Base-by-base conservation (phyloP, 176 grass and related monocot species). In the Avena atlantica region DNA sequence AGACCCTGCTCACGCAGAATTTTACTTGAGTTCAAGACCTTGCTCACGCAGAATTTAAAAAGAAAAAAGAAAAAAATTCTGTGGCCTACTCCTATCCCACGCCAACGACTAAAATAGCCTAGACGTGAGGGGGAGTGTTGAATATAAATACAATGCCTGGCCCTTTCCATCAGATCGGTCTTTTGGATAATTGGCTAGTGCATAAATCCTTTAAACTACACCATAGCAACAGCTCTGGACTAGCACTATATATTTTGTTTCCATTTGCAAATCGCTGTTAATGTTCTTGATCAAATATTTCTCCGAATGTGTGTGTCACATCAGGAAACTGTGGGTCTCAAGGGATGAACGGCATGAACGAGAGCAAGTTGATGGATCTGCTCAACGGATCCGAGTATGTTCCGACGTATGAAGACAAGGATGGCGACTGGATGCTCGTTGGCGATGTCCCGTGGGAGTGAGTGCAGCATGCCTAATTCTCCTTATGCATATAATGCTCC, bases 381-480 rank as follows among this genome's bases (percentile, higher is more conserved):
- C 85, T 92, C 8, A 99, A 89, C 47, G 97, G 92, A 62, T 99
- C 90, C 0, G 92, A 99, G 85, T 99, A 91, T 52, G 90, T 99
- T 81, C 94, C 92, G 17, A 96, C 94, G 67, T 94, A 96, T 37
- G 94, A 99, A 83, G 94, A 99, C 82, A 99, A 96, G 82, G 97
- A 96, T 83, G 94, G 97, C 11, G 97, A 99, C 72, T 99, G 92
- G 97, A 99, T 96, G 97, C 90, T 96, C 40, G 90, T 96, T 44
- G 97, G 97, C 8, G 94, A 98, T 34, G 97, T 98, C 50, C 97
- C 97, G 16, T 99, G 97, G 92, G 94, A 91, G 97, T 99, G 85
- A 94, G 94, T 78, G 60, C 37, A 12, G 4, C 79, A 53, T 29
- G 12, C 49, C 29, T 53, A 16, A 76, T 42, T 24, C 76, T 80